Base-by-base conservation (phyloP, 2,329 filamentous ascomycete genomes). In the Cladorrhinum sp. region DNA sequence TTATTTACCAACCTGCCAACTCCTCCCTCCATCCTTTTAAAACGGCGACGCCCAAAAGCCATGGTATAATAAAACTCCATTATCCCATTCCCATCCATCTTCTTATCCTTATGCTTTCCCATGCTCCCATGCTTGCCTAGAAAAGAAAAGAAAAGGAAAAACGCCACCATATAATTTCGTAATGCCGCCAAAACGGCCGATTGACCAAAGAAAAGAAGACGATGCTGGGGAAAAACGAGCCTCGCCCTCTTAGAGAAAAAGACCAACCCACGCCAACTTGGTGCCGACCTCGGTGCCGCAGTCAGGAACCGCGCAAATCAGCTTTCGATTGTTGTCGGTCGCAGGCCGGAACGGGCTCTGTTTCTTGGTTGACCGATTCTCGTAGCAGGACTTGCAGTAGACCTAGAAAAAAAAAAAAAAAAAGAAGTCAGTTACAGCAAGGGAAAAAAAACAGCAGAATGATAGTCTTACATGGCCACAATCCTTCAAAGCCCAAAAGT, bases 401-500 rank as follows among this genome's bases (percentile, higher is more conserved):
- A 88, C 85, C 85, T 88, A 6, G 42, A 46, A n/a, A 58, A 42
- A 49, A 48, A 46, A n/a, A 58, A 42, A 49, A n/a, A 58, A 20
- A 48, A 2, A 39, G 21, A 24, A 21, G 53, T 64, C 16, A 60
- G 23, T 20, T 50, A 53, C 39, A 18, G n/a, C 36, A 28, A 24
- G 2, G 10, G 26, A 53, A 50, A 52, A n/a, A 8, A 53, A 26
- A 3, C 21, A 51, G 18, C 49, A 1, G 26, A 57, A 12, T 18
- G 9, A 18, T 26, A 53, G 73, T n/a, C 81, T 71, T 82, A 98
- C 95, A 77, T 99, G 95, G 65, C 95, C 95, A 73, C 95, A 99
- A 56, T 83, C 83, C 75, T 93, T 96, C 36, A 95, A 82, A 0
- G 95, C 89, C 92, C 93, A 98, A 64, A 98, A 94, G 69, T 96